phyloP scores from a whole-genome alignment of 164 flowering plant genomes.

The Echeveria elegans region DNA sequence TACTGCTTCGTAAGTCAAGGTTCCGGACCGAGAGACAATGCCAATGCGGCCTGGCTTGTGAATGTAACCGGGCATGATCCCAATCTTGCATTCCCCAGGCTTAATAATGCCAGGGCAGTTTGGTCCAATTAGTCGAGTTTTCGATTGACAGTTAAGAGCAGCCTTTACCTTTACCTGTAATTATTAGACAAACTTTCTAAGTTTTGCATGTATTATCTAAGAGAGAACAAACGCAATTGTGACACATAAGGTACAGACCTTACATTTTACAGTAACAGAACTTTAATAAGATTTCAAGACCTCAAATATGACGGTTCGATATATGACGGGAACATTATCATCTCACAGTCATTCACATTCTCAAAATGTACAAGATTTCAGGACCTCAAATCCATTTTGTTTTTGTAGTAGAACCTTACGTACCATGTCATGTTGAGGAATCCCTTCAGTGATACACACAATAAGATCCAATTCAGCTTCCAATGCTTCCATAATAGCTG shows the following conservation, averaged over 20 bases:
- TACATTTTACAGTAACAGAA: background rate
- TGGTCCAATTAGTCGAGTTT: conserved; percentile 92
- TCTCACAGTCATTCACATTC: background rate
- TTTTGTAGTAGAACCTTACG: background rate
- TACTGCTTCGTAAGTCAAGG: conserved; percentile 99
- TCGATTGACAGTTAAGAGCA: conserved; percentile 79
- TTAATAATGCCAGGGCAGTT: conserved; percentile 98
- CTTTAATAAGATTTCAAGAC: background rate
- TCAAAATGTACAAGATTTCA: too few species aligned
- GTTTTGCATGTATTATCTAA: background rate
- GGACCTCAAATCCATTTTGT: background rate
- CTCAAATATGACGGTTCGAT: conserved; percentile 26
- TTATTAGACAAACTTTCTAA: conserved; percentile 1
- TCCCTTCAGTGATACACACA: conserved; percentile 97
- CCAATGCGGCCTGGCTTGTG: conserved; percentile 98
- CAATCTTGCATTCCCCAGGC: conserved; percentile 98
- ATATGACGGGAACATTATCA: conserved; percentile 19
- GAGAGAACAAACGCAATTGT: background rate
- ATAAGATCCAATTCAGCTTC: conserved; percentile 95
- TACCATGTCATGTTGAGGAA: conserved; percentile 99
- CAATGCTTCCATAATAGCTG: conserved; percentile 90
- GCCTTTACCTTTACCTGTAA: conserved; percentile 87
- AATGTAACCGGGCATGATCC: conserved; percentile 99
- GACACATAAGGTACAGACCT: conserved; percentile 15
- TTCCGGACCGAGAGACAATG: conserved; percentile 97